Evolutionary conservation across 2,329 filamentous ascomycete genomes (phyloP).

Genomic region (Drechslerella dactyloides): DNA sequence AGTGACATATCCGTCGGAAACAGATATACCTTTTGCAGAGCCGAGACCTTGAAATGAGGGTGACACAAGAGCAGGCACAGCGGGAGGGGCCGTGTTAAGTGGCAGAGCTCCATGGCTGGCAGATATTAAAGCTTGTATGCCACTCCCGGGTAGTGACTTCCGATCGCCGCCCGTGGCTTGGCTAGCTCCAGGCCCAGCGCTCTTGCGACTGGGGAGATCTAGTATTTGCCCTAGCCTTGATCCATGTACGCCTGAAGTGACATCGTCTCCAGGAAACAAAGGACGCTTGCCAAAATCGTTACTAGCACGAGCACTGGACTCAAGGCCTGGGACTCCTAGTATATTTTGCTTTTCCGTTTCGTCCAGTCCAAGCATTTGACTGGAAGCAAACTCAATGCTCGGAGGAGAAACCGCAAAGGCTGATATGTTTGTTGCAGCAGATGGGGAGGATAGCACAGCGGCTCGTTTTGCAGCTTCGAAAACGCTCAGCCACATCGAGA

Average conservation of each 20-base stretch:
- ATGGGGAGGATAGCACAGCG: constrained; percentile 71
- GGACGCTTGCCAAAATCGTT: constrained; percentile 71
- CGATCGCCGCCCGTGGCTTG: constrained; percentile 55
- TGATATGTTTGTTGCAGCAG: constrained; percentile 70
- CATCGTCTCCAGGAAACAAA: constrained; percentile 69
- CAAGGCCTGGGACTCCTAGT: constrained; percentile 63
- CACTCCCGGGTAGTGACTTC: constrained; percentile 64
- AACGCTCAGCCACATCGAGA: constrained; percentile 92
- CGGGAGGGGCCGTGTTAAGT: constrained; percentile 62
- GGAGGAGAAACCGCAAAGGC: constrained; percentile 91
- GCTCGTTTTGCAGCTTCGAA: constrained; percentile 94
- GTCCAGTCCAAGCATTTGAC: constrained; percentile 60
- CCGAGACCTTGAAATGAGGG: constrained; percentile 20
- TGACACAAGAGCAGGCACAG: constrained; percentile 56
- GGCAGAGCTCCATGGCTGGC: constrained; percentile 81
- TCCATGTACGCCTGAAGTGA: constrained; percentile 67
- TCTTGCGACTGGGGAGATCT: constrained; percentile 37
- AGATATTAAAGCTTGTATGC: constrained; percentile 84
- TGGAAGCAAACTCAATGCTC: constrained; percentile 88
- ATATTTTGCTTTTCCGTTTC: constrained; percentile 68
- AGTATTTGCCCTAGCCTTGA: constrained; percentile 67
- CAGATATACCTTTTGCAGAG: not conserved
- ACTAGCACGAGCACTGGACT: constrained; percentile 51
- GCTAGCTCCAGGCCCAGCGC: not conserved
- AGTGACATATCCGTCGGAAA: constrained; percentile 5